Evolutionary conservation across 2,329 filamentous ascomycete genomes (phyloP).

Genomic region (Diplodia scrobiculata): DNA sequence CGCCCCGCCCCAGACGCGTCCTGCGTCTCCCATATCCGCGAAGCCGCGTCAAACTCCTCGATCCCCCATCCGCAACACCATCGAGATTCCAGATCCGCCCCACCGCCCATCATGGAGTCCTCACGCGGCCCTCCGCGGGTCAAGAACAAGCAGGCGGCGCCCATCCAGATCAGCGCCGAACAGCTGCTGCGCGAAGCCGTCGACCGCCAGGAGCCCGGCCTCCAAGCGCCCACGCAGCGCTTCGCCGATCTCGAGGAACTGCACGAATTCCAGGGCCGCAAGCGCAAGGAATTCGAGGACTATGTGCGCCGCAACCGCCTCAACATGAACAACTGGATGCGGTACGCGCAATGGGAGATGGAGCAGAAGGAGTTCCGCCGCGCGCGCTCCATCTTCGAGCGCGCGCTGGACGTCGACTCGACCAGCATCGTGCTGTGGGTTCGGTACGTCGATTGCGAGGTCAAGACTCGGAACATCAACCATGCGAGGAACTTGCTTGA

Average conservation of each 20-base stretch:
- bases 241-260: conserved; percentile 97
- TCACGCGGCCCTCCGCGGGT: conserved; percentile 87
- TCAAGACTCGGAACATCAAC: conserved; percentile 94
- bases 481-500: conserved; percentile 94
- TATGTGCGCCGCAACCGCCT: conserved; percentile 93
- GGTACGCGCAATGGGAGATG: conserved; percentile 95
- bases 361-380: conserved; percentile 97
- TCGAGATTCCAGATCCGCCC: neutral
- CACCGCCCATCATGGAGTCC: conserved; percentile 68
- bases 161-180: conserved; percentile 82
- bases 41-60: neutral
- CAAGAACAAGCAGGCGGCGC: conserved; percentile 97
- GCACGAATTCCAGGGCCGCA: conserved; percentile 94
- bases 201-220: conserved; percentile 84
- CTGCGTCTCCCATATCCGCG: neutral
- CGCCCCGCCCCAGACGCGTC: neutral
- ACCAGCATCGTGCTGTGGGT: conserved; percentile 88
- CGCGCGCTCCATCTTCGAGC: conserved; percentile 89
- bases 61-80: neutral
- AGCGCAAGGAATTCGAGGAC: conserved; percentile 95
- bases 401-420: conserved; percentile 86
- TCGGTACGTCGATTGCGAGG: conserved; percentile 92
- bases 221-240: conserved; percentile 89
- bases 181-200: conserved; percentile 96
- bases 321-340: conserved; percentile 99